These are phyloP conservation scores for Penicillium turbatum DNA, from an alignment of 495 filamentous ascomycete species.

Conservation along the genomic window DNA sequence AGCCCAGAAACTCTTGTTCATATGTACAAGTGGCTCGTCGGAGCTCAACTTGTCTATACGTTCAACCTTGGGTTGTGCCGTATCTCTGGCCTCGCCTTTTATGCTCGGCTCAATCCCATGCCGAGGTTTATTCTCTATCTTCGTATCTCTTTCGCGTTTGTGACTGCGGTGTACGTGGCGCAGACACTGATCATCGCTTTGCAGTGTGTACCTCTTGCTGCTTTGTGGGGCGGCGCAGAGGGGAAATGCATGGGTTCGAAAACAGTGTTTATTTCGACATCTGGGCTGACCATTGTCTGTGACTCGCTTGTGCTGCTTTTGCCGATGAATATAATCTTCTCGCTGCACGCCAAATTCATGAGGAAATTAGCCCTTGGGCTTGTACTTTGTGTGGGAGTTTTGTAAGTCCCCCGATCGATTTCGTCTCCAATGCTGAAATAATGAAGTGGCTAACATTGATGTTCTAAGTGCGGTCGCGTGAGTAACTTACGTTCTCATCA, in stretches of 20 bases:
- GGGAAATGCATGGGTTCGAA: slow-evolving; percentile 14
- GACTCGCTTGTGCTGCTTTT: slow-evolving; percentile 17
- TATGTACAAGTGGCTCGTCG: slow-evolving; percentile 18
- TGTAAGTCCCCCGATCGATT: slow-evolving; percentile 5
- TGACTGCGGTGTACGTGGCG: slow-evolving; percentile 13
- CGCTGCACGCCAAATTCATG: slow-evolving; percentile 9
- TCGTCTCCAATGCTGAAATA: no score
- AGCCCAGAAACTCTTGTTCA: slow-evolving; percentile 2
- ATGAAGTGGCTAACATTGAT: neutral
- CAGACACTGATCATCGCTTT: slow-evolving; percentile 18
- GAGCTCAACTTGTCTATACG: slow-evolving; percentile 20
- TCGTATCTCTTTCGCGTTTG: slow-evolving; percentile 8
- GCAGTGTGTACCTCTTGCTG: slow-evolving; percentile 17
- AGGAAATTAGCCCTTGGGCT: slow-evolving; percentile 6
- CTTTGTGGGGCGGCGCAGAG: slow-evolving; percentile 8
- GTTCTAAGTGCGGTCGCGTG: neutral
- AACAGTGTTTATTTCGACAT: slow-evolving; percentile 13
- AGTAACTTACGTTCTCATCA: neutral
- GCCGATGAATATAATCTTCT: slow-evolving; percentile 12
- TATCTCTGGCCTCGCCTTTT: slow-evolving; percentile 21
- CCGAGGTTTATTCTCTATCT: slow-evolving; percentile 16
- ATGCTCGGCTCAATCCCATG: slow-evolving; percentile 22
- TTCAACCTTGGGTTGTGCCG: slow-evolving; percentile 20
- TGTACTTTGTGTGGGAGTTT: slow-evolving; percentile 16
- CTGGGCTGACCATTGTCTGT: slow-evolving; percentile 13